A percentile compares a stretch with the other conserved stretches of the same genome.
phyloP scores from a whole-genome alignment of 805 yeast species.

The Cyberlindnera samutprakarnensis region DNA sequence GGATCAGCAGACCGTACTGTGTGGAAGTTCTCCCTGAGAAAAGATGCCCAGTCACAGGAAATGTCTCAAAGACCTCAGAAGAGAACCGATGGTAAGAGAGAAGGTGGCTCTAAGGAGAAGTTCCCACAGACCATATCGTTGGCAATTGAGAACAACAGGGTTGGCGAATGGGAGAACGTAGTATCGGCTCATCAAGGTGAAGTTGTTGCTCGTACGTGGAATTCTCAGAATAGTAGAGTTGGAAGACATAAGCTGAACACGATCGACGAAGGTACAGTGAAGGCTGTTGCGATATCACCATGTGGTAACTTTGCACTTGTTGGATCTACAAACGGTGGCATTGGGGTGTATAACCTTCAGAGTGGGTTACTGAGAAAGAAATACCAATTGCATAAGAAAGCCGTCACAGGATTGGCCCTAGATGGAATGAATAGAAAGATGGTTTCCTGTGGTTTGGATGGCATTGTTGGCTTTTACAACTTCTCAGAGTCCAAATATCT shows the following conservation, averaged over 20 bases:
- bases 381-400: constrained; percentile 61
- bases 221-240: constrained; percentile 65
- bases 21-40: constrained; percentile 89
- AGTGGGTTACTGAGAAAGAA: constrained; percentile 77
- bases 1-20: constrained; percentile 81
- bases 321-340: constrained; percentile 82
- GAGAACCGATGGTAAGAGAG: constrained; percentile 37
- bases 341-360: constrained; percentile 83
- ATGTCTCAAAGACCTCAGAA: constrained; percentile 67
- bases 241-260: constrained; percentile 69
- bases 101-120: constrained; percentile 61
- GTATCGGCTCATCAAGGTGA: constrained; percentile 85
- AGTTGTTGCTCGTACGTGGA: constrained; percentile 86
- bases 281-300: constrained; percentile 70
- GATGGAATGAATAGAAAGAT: constrained; percentile 87
- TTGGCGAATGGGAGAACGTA: constrained; percentile 91
- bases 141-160: constrained; percentile 66
- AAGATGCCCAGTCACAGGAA: constrained; percentile 94
- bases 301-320: constrained; percentile 95
- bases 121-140: constrained; percentile 69
- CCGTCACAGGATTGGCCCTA: constrained; percentile 82
- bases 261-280: constrained; percentile 70
- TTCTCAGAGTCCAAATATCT: constrained; percentile 63
- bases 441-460: constrained; percentile 86
- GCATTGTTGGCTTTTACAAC: constrained; percentile 79